Evolutionary conservation across 2,329 filamentous ascomycete genomes (phyloP), one percentile per base, ranked within the genome.

Genomic region (Colletotrichum neosansevieriae): DNA sequence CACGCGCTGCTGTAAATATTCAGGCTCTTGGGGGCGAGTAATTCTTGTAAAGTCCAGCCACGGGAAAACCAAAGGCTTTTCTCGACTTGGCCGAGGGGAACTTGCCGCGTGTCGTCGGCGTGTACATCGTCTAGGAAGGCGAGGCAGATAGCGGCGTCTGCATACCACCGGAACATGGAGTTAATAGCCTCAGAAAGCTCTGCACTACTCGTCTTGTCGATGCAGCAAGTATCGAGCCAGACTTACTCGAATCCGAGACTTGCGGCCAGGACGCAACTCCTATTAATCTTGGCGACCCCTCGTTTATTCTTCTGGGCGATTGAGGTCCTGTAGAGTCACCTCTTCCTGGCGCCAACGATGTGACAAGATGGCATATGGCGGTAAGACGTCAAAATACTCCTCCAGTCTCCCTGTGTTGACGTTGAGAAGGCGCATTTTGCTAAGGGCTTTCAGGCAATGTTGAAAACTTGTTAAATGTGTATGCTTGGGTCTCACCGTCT

Each of bases 361-460:
- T n/a, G n/a, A n/a, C n/a, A n/a, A n/a, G n/a, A n/a, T n/a, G n/a
- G n/a, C n/a, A n/a, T n/a, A n/a, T n/a, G n/a, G n/a, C 0, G 75
- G 76, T 3, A 59, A 42, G 2, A 29, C 21, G 34, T 66, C 61
- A 6, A 71, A 63, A 42, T 75, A 75, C 32, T 66, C 63, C 54
- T 75, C 62, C 6, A 78, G 70, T 4, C 59, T 47, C 7, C 68
- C 51, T 4, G 68, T 73, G 10, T 66, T 21, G 7, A 70, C 68
- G 57, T 77, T 75, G 12, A 78, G 70, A 5, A 78, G 71, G 15
- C 75, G 71, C 76, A 77, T 78, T 0, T 12, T 29, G 4, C 24
- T 15, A n/a, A 50, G 10, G 19, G 32, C 17, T 12, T 13, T 12
- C 13, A 17, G 13, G 7, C 6, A 6, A 29, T 32, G 15, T 32